Conservation (phyloP, 805 yeast genomes). For the Candida adriatica region DNA sequence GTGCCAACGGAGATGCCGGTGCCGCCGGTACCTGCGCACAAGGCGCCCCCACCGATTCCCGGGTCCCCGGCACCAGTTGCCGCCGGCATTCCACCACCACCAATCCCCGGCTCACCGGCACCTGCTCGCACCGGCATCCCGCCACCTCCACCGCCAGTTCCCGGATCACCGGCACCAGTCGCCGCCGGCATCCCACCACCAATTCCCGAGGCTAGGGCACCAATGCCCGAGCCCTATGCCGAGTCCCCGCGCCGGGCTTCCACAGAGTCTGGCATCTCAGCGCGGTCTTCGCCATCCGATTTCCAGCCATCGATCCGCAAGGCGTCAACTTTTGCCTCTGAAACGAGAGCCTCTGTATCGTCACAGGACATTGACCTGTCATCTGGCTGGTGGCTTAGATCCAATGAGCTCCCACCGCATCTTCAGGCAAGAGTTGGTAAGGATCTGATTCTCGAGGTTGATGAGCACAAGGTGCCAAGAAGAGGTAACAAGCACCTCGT, state of each 20-base stretch:
- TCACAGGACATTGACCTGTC: constrained; percentile 27
- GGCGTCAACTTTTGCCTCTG: constrained; percentile 16
- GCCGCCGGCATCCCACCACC: constrained; percentile 4
- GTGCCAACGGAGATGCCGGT: constrained; percentile 16
- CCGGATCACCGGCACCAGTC: constrained; percentile 2
- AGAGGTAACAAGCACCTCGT: constrained; percentile 45
- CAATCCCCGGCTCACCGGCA: constrained; percentile 4
- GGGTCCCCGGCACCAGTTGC: constrained; percentile 17
- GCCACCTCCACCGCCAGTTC: constrained; percentile 6
- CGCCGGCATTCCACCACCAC: constrained; percentile 10
- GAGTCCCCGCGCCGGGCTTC: too few relatives aligned
- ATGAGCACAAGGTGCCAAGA: constrained; percentile 45
- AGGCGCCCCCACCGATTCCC: constrained; percentile 13
- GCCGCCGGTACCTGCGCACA: too few relatives aligned
- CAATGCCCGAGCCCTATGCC: too few relatives aligned
- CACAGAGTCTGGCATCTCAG: too few relatives aligned
- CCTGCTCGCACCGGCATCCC: constrained; percentile 15
- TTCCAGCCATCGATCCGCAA: constrained; percentile 8
- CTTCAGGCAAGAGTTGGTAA: constrained; percentile 34
- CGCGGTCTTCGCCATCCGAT: too few relatives aligned
- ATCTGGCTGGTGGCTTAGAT: constrained; percentile 61
- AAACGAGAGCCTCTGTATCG: constrained; percentile 8
- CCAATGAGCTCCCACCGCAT: constrained; percentile 48
- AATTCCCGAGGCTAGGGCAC: too few relatives aligned
- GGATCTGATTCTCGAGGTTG: constrained; percentile 60